Evolutionary conservation across 208 protist species (phyloP).

Genomic region (Crithidia acanthocephali): DNA sequence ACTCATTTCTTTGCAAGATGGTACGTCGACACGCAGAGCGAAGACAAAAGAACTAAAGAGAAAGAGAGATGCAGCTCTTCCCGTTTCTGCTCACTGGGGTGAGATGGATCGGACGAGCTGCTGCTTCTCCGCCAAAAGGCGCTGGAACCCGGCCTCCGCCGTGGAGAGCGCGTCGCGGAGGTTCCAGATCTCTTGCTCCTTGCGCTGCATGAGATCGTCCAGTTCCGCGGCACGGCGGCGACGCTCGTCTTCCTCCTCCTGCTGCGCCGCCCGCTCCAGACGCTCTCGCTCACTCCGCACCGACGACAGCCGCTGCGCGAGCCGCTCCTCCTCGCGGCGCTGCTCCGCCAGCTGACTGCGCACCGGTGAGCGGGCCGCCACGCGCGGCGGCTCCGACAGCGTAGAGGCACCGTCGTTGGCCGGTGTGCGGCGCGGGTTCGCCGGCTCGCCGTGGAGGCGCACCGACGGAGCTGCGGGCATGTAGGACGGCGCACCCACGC

Average conservation of each 20-base stretch:
- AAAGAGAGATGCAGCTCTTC: too few species aligned
- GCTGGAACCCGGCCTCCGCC: slow-evolving; percentile 53
- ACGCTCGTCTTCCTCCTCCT: slow-evolving; percentile 49
- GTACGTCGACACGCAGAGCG: background rate
- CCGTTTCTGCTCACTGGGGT: background rate
- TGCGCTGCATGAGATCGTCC: slow-evolving; percentile 32
- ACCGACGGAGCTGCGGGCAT: background rate
- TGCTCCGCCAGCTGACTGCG: slow-evolving; percentile 54
- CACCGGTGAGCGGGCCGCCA: slow-evolving; percentile 22
- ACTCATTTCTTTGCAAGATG: too few species aligned
- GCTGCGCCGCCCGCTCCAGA: slow-evolving; percentile 43
- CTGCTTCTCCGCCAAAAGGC: slow-evolving; percentile 45
- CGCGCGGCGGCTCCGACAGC: background rate
- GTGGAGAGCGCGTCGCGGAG: slow-evolving; percentile 49
- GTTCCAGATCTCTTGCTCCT: slow-evolving; percentile 59
- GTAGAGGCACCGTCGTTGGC: slow-evolving; percentile 2
- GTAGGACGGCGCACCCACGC: background rate
- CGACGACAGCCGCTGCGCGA: slow-evolving; percentile 23
- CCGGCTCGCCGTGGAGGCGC: background rate
- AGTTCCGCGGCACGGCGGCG: slow-evolving; percentile 37
- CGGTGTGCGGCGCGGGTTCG: background rate
- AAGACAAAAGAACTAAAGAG: background rate
- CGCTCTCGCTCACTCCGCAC: slow-evolving; percentile 49
- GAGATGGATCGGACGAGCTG: slow-evolving; percentile 15
- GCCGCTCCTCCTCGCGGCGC: slow-evolving; percentile 36